phyloP scores from a whole-genome alignment of 441 rosid species.

The Omphalea diandra region DNA sequence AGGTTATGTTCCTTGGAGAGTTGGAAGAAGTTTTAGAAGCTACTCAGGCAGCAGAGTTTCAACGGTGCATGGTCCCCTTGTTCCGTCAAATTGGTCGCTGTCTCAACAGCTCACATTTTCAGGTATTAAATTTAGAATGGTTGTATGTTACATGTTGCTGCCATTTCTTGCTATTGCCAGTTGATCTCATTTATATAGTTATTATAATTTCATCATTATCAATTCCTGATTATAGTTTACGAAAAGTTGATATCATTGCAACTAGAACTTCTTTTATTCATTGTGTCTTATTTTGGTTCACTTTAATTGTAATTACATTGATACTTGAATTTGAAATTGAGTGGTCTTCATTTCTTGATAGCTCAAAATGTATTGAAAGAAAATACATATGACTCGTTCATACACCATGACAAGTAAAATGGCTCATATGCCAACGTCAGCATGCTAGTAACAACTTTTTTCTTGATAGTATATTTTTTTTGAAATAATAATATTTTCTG shows the following conservation, averaged over 20 bases:
- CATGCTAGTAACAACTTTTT: not conserved
- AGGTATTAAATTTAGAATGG: conserved; percentile 43
- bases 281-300: not conserved
- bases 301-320: not conserved
- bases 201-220: not conserved
- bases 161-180: not conserved
- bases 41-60: conserved; percentile 81
- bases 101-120: conserved; percentile 84
- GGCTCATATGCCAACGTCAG: too few species aligned
- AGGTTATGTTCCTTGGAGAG: conserved; percentile 86
- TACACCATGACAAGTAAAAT: too few species aligned
- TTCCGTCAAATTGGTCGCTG: conserved; percentile 65
- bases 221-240: not conserved
- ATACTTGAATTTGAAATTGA: not conserved
- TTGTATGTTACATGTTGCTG: not conserved
- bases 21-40: conserved; percentile 88
- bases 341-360: not conserved
- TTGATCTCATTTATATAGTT: not conserved
- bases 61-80: conserved; percentile 78
- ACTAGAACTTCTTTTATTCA: not conserved
- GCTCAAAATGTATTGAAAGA: not conserved
- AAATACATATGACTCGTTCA: too few species aligned
- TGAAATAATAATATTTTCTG: too few species aligned
- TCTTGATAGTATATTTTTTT: not conserved
- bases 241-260: not conserved